Conservation (phyloP, 1,139 yeast genomes). For the Saccharomycopsis hybrid region DNA sequence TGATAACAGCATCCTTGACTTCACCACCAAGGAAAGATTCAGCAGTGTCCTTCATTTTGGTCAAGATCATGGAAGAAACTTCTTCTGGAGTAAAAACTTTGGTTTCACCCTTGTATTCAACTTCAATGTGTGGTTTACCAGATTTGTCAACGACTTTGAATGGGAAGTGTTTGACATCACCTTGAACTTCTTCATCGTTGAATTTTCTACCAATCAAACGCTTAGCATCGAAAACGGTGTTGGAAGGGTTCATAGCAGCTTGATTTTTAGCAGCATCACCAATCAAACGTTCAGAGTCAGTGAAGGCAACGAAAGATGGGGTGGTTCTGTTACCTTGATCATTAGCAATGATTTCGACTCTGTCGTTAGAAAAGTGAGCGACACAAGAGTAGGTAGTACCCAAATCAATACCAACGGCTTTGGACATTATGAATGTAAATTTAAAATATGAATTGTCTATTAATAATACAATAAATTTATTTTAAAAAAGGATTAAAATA, state of each 20-base stretch:
- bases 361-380: constrained; percentile 65
- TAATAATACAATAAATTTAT: too few relatives aligned
- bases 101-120: constrained; percentile 60
- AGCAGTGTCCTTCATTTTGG: constrained; percentile 63
- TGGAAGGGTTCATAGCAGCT: constrained; percentile 62
- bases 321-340: constrained; percentile 71
- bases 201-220: constrained; percentile 65
- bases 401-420: constrained; percentile 79
- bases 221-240: constrained; percentile 64
- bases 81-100: constrained; percentile 62
- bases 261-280: constrained; percentile 72
- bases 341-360: constrained; percentile 66
- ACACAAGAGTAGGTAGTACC: constrained; percentile 85
- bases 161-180: constrained; percentile 59
- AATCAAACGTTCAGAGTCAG: constrained; percentile 59
- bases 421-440: constrained; percentile 37
- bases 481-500: too few relatives aligned
- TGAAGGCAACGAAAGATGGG: constrained; percentile 63
- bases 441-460: too few relatives aligned
- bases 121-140: constrained; percentile 56
- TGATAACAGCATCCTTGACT: constrained; percentile 69
- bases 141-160: constrained; percentile 50
- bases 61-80: constrained; percentile 59
- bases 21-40: constrained; percentile 55
- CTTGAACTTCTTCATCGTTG: constrained; percentile 48